Evolutionary conservation across 106 monocot genomes (phyloP).

Genomic region (Alisma plantagoaquatica): DNA sequence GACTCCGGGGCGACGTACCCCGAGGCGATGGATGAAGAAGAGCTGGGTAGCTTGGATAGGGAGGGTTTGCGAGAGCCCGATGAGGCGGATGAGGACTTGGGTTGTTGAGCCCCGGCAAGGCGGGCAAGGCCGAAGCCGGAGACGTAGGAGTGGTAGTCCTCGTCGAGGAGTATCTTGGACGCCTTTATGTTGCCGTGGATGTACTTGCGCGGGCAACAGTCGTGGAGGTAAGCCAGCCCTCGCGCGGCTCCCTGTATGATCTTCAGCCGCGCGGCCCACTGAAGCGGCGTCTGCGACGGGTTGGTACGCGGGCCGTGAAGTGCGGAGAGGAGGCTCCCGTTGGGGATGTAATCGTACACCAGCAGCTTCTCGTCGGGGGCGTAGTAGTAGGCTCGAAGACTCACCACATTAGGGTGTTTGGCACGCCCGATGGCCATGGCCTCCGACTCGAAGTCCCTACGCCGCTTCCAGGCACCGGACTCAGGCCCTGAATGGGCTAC

Average conservation of each 20-base stretch:
- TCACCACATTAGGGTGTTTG: constrained; percentile 61
- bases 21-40: neutral
- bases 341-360: constrained; percentile 77
- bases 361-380: constrained; percentile 94
- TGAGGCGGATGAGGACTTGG: neutral
- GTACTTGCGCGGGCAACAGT: constrained; percentile 66
- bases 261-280: constrained; percentile 46
- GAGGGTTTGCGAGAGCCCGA: too few species aligned
- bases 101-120: constrained; percentile 1
- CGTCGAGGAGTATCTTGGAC: constrained; percentile 80
- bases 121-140: constrained; percentile 76
- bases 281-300: constrained; percentile 22
- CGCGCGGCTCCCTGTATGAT: constrained; percentile 54
- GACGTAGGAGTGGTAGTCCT: constrained; percentile 49
- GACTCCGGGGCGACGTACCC: constrained; percentile 59
- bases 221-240: constrained; percentile 72
- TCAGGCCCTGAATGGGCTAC: too few species aligned
- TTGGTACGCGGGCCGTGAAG: constrained; percentile 45
- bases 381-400: constrained; percentile 74
- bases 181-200: constrained; percentile 62
- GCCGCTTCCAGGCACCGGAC: constrained; percentile 34
- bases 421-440: constrained; percentile 62
- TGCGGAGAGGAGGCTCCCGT: constrained; percentile 53
- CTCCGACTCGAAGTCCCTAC: constrained; percentile 71
- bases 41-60: neutral